phyloP scores from a whole-genome alignment of 1,284 basidiomycete genomes.

The Pascua guehoae region DNA sequence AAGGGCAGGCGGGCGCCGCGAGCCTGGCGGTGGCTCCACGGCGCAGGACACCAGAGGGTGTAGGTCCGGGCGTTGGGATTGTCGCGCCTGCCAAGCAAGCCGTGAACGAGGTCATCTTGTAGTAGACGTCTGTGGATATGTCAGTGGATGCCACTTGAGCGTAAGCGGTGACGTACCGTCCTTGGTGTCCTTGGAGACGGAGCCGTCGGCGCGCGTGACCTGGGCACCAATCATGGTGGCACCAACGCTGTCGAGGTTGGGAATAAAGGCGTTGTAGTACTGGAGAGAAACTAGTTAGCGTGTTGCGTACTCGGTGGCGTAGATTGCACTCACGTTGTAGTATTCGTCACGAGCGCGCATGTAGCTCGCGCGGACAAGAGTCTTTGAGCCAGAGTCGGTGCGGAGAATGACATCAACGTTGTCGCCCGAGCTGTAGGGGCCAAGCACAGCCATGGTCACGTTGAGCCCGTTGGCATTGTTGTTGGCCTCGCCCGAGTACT shows the following conservation, averaged over 20 bases:
- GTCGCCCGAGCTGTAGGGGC: conserved; percentile 12
- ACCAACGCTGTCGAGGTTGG: neutral
- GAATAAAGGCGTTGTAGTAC: conserved; percentile 13
- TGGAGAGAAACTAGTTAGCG: neutral
- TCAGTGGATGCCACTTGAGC: neutral
- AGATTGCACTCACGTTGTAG: conserved; percentile 5
- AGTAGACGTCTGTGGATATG: conserved; percentile 3
- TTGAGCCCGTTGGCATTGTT: conserved; percentile 11
- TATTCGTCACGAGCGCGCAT: conserved; percentile 5
- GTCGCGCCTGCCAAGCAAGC: conserved; percentile 13
- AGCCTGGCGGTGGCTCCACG: neutral
- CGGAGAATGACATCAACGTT: conserved; percentile 13
- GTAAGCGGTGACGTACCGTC: conserved; percentile 6
- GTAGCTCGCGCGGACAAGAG: conserved; percentile 7
- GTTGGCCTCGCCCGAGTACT: conserved; percentile 6
- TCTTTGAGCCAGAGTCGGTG: neutral
- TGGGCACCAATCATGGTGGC: conserved; percentile 5
- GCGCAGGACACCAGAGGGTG: neutral
- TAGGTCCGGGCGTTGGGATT: conserved; percentile 2
- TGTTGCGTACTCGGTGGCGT: neutral
- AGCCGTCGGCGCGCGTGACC: conserved; percentile 11
- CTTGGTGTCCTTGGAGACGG: conserved; percentile 9
- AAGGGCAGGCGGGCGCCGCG: neutral
- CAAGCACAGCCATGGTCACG: conserved; percentile 16
- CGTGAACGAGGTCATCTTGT: conserved; percentile 1